phyloP scores from a whole-genome alignment of 2,329 filamentous ascomycete genomes.

The Pestalotiopsis sp. region DNA sequence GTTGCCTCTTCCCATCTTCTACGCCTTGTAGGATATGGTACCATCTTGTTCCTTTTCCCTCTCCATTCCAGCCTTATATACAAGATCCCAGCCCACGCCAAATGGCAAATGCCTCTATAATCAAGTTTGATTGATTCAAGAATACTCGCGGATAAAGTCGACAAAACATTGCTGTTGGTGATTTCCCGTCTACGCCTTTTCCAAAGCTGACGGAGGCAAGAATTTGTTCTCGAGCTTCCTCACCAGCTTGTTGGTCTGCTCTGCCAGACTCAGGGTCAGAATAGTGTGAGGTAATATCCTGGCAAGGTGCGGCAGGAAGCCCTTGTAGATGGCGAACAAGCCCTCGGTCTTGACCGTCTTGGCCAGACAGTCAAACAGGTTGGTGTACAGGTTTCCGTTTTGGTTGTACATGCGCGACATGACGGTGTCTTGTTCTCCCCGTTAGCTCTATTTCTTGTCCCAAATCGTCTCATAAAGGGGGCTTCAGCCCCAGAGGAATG shows the following conservation, averaged over 20 bases:
- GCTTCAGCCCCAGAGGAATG: neutral
- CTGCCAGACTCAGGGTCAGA: slow-evolving; percentile 86
- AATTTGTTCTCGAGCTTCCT: slow-evolving; percentile 70
- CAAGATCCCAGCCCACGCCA: neutral
- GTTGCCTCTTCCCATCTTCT: neutral
- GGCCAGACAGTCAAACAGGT: slow-evolving; percentile 87
- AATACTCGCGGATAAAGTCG: neutral
- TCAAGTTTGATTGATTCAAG: neutral
- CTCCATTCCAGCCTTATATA: neutral
- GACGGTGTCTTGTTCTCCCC: slow-evolving; percentile 71
- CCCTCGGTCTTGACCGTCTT: slow-evolving; percentile 94
- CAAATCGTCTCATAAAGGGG: neutral
- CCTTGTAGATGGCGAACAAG: slow-evolving; percentile 93
- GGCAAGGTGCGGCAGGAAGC: slow-evolving; percentile 91
- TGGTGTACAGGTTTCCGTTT: slow-evolving; percentile 93
- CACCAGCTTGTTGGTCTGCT: slow-evolving; percentile 96
- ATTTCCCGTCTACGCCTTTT: slow-evolving; percentile 23
- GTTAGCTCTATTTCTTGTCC: slow-evolving; percentile 13
- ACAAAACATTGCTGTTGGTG: no score
- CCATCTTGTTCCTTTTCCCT: neutral
- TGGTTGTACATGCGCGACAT: slow-evolving; percentile 99
- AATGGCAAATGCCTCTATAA: neutral
- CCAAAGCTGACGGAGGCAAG: slow-evolving; percentile 43
- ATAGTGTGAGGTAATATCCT: slow-evolving; percentile 95
- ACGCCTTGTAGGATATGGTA: neutral